Base-by-base conservation (phyloP, 345 rosid genomes). In the Psidium guajava region DNA sequence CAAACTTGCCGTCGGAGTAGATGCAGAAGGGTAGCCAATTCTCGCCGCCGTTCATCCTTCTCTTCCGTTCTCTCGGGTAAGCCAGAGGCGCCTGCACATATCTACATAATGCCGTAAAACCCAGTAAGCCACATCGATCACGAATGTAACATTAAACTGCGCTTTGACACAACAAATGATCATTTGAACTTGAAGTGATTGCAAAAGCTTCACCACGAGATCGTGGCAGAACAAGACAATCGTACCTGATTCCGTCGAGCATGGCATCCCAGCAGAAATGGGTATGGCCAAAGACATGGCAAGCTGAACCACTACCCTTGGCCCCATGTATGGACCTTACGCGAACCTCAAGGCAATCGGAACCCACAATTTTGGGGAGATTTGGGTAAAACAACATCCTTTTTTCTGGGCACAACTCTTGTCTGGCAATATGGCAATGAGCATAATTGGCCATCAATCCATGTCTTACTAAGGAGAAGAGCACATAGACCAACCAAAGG, bases 201-300 rank as follows among this genome's bases (percentile, higher is more conserved):
- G 47, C 75, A 18, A 69, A 69, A 69, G 24, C 47, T 8, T 32
- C 77, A 69, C 24, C 77, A 12, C 13, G 1, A 69, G 77, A 18
- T 69, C 47, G 2, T 69, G 24, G 77, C 47, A 32, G 77, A 69
- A 69, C 24, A 69, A 69, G 8, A 24, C 42, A 12, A 16, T 21
- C 21, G 52, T 90, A 94, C 96, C 95, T 92, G 91, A 94, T 90
- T 75, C 95, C 95, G 82, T 94, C 91, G 56, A 94, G 87, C 82
- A 85, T 64, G 27, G 93, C 91, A 85, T 94, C 96, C 96, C 96
- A 94, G 87, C 92, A 91, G 85, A 94, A 93, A 90, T 93, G 95
- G n/a, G 96, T 94, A 89, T 94, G 96, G 81, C 95, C 96, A 69
- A 94, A 93, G 47, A 93, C 93, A 69, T 93, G 95, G 87, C 94